Conservation (phyloP, 345 rosid species). For the Lepidium aucheri region DNA sequence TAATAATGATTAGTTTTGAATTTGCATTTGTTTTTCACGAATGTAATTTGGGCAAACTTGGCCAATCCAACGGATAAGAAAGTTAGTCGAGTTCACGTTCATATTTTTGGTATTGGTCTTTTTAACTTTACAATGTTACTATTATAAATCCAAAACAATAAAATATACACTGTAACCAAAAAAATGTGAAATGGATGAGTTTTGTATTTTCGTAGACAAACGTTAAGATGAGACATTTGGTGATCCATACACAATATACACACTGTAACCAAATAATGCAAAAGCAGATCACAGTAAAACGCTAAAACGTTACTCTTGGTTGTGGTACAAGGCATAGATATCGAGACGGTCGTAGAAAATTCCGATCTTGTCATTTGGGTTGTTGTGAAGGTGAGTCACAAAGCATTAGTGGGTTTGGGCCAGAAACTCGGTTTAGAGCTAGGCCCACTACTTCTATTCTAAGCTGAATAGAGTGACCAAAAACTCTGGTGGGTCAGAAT, state of each 20-base stretch:
- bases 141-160: not conserved
- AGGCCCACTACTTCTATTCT: too few species aligned
- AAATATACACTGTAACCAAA: too few species aligned
- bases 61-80: too few species aligned
- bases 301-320: conserved; percentile 51
- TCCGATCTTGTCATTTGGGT: conserved; percentile 59
- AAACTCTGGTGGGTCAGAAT: too few species aligned
- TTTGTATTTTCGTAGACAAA: not conserved
- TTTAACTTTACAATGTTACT: not conserved
- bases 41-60: too few species aligned
- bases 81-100: too few species aligned
- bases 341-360: conserved; percentile 48
- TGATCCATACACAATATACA: not conserved
- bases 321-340: conserved; percentile 50
- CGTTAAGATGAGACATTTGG: not conserved
- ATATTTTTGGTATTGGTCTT: not conserved
- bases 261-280: not conserved
- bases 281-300: not conserved
- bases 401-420: too few species aligned
- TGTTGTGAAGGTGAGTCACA: too few species aligned
- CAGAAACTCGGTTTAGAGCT: too few species aligned
- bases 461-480: too few species aligned
- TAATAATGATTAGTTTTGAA: not conserved
- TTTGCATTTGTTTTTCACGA: not conserved
- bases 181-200: not conserved